Base-by-base conservation (phyloP, 768 basidiomycete genomes). In the Rhizopogon vesiculosus region DNA sequence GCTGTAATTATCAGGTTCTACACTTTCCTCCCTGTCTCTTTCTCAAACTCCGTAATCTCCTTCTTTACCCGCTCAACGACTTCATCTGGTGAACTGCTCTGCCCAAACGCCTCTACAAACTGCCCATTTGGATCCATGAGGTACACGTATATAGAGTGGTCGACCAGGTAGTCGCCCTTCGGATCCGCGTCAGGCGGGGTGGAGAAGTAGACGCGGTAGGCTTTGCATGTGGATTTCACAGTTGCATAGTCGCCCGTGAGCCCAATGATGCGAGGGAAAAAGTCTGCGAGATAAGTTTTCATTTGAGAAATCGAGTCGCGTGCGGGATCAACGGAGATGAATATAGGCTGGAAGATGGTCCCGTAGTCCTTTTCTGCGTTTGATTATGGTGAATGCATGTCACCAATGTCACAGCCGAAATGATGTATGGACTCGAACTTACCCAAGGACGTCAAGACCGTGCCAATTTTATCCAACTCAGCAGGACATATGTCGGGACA, bases 401-500 rank as follows among this genome's bases (percentile, higher is more conserved):
- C 7, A 28, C 15, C 8, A 49, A 28, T 19, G 25, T 10, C 7
- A 28, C 15, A 9, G 51, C 10, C 22, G 55, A 39, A 52, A 46
- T 40, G 35, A 45, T 3, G 38, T 10, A 44, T 33, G 33, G 39
- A 43, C 39, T 42, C 38, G 33, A 33, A 54, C 89, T 58, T 60
- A 92, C 93, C 87, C 53, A 92, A 75, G 46, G 77, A 71, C 33
- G 87, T 78, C 42, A 98, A 77, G 16, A 94, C 85, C 0, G 72
- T 77, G 12, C 89, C 85, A 75, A 98, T 84, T 76, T 98, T 98
- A 76, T 99, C 97, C 29, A 99, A 78, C 73, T 98, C 96, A 53
- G 95, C 91, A 1, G 97, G 97, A 67, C 97, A 99, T 53, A 99
- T 98, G 71, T 99, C 97, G 6, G 97, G 96, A 72, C 97, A 99